Evolutionary conservation across 352 stramenopile species (phyloP).

Genomic region (Pythium brachiatum): DNA sequence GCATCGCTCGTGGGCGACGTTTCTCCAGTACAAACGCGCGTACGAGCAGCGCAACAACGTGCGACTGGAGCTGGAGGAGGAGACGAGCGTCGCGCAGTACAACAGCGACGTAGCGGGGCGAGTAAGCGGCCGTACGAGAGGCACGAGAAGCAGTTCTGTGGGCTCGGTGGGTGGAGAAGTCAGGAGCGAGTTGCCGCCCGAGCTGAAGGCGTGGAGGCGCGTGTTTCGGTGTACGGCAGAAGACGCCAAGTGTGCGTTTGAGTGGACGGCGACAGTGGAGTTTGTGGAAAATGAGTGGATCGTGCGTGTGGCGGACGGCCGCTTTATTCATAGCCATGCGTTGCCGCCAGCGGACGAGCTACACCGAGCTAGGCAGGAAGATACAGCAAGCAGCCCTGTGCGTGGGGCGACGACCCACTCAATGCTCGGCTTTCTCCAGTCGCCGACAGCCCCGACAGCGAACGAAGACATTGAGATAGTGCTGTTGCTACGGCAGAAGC

Average conservation of each 20-base stretch:
- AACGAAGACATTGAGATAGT: too few species aligned
- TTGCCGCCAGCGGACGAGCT: not conserved
- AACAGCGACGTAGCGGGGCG: conserved; percentile 4
- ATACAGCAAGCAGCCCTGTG: too few species aligned
- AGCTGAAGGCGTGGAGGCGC: conserved; percentile 9
- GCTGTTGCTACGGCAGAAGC: too few species aligned
- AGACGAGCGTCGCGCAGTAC: not conserved
- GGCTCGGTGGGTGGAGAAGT: not conserved
- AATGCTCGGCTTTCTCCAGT: too few species aligned
- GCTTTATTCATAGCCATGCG: conserved; percentile 15
- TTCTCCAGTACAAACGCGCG: conserved; percentile 7
- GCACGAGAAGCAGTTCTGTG: too few species aligned
- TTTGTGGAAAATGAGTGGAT: conserved; percentile 14
- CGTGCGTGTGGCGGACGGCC: conserved; percentile 9
- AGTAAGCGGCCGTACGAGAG: not conserved
- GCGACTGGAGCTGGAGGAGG: not conserved
- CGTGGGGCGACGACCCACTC: not conserved
- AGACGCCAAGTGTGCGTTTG: conserved; percentile 6
- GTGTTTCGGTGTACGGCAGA: conserved; percentile 5
- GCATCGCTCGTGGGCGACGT: conserved; percentile 19
- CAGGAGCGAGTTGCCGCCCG: conserved; percentile 1
- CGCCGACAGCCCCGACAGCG: too few species aligned
- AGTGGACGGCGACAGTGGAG: conserved; percentile 11
- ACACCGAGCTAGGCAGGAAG: not conserved
- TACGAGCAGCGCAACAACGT: conserved; percentile 15